Evolutionary conservation across 108 stramenopile genomes (phyloP), one percentile per base, ranked within the genome.

Genomic region (Nitzschia palea): DNA sequence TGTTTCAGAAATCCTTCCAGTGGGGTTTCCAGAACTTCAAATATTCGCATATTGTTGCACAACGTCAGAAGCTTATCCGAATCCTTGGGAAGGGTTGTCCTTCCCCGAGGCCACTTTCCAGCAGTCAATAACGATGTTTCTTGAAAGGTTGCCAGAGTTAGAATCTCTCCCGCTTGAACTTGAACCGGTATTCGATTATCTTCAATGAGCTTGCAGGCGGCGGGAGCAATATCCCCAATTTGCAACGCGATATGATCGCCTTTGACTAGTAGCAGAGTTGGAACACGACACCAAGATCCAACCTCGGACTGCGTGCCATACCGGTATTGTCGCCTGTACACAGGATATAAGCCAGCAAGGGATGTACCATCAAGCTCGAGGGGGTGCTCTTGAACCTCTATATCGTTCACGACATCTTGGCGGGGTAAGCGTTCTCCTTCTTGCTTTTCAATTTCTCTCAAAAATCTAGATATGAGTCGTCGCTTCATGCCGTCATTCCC

Each of bases 201-300:
- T 55, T 29, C 31, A 15, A 82, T 18, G 23, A 74, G 27, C 44
- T 35, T 31, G 67, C 77, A 79, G 54, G 62, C 28, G 15, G 87
- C 85, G 17, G 88, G 88, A 40, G 76, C 79, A 14, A 68, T 79
- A 75, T 91, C 89, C 12, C 93, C 93, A 52, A 90, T 70, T 68
- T 88, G 90, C 35, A 94, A 53, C 1, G 89, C 87, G 36, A 94
- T 82, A 44, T 69, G 73, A 79, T 94, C 93, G 12, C 89, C 93
- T 51, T 84, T 31, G 1, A 86, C 88, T 47, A 94, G 50, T 3
- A 90, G 60, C 12, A 94, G 64, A 1, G 86, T 70, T 0, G 93
- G 89, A 28, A 94, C 61, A 17, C 79, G 60, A 72, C 77, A 74
- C 89, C 93, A 91, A 25, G 74, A 68, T 30, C 66, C 70, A 22